Percentiles rank a stretch among this genome's conserved stretches.
Conservation (phyloP, 805 yeast genomes). For the Cyberlindnera mrakii region DNA sequence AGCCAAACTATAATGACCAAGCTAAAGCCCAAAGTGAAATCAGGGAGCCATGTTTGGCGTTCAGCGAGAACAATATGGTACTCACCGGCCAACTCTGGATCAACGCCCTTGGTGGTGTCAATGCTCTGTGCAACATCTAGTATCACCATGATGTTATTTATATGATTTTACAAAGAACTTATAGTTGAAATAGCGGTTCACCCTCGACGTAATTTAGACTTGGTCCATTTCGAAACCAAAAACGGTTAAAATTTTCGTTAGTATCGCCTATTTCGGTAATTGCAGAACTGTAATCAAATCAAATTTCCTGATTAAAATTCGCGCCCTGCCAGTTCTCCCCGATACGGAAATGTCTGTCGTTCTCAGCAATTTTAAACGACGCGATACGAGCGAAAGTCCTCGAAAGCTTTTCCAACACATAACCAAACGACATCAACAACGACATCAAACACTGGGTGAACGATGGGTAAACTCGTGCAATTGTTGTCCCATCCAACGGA, state of each 20-base stretch:
- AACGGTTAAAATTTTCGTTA: no score
- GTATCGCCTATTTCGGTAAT: background rate
- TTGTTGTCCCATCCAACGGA: constrained; percentile 12
- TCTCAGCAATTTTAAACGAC: background rate
- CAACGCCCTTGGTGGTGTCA: background rate
- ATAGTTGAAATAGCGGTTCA: background rate
- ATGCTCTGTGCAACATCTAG: background rate
- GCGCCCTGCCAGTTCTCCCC: background rate
- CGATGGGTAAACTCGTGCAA: constrained; percentile 11
- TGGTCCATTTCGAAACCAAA: background rate
- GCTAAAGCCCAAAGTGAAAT: no score
- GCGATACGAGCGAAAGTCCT: background rate
- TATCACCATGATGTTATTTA: background rate
- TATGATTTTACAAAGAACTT: background rate
- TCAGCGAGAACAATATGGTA: no score
- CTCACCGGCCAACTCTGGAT: background rate
- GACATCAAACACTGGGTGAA: background rate
- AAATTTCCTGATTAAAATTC: background rate
- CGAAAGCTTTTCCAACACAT: background rate
- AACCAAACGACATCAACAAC: background rate
- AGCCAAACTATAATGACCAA: no score
- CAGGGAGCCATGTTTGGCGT: no score
- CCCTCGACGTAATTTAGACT: background rate
- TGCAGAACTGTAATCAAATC: background rate
- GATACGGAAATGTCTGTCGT: no score